A percentile compares a stretch with the other conserved stretches of the same genome.
phyloP scores from a whole-genome alignment of 768 basidiomycete genomes.

The Paxillus involutus region DNA sequence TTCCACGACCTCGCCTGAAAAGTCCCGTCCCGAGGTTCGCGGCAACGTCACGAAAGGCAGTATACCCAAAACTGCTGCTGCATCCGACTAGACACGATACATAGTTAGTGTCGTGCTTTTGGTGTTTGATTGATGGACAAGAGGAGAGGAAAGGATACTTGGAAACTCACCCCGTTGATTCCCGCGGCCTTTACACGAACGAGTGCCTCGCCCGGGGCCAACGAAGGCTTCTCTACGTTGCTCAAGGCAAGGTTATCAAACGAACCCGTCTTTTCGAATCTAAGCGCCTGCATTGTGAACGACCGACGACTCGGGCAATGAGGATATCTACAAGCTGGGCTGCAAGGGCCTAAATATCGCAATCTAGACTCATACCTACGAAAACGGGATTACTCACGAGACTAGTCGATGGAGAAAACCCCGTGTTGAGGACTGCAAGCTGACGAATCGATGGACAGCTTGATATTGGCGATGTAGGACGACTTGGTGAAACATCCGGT shows the following conservation, averaged over 20 bases:
- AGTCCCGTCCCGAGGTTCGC: slow-evolving; percentile 31
- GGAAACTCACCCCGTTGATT: slow-evolving; percentile 30
- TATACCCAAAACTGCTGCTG: slow-evolving; percentile 26
- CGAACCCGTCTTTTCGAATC: slow-evolving; percentile 32
- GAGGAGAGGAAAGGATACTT: neutral
- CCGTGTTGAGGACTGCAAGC: neutral
- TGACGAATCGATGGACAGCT: neutral
- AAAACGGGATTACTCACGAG: slow-evolving; percentile 1
- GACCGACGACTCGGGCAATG: neutral
- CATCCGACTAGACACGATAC: slow-evolving; percentile 23
- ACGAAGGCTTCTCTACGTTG: slow-evolving; percentile 24
- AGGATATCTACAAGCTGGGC: slow-evolving; percentile 1
- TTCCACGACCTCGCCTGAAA: slow-evolving; percentile 35
- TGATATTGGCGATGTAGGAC: neutral
- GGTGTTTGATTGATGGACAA: neutral
- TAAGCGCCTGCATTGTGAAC: slow-evolving; percentile 31
- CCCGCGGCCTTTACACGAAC: slow-evolving; percentile 33
- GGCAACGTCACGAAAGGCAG: slow-evolving; percentile 34
- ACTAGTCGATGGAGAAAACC: neutral
- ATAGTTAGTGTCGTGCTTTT: neutral
- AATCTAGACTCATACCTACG: neutral
- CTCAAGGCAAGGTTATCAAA: slow-evolving; percentile 24
- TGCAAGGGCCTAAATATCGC: neutral
- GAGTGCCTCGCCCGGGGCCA: slow-evolving; percentile 33
- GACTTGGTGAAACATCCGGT: slow-evolving; percentile 11